Evolutionary conservation across 192 early-diverging fungal genomes (phyloP), one percentile per base, ranked within the genome.

Genomic region (Rhizophagus clarus): DNA sequence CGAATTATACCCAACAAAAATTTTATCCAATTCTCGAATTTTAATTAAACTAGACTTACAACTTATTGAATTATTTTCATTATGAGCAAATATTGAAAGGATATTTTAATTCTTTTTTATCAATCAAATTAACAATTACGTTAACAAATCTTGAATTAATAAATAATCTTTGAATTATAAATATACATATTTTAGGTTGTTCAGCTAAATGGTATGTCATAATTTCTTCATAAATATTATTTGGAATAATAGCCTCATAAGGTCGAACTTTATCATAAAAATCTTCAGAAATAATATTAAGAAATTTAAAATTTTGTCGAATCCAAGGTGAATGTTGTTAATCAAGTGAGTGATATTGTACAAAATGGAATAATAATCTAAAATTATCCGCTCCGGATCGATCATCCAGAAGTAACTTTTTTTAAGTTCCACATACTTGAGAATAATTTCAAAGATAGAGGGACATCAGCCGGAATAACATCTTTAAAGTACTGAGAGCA

Each of bases 181-280:
- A 32, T 32, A 32, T 32, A 32, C 3, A 1, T 3, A 32, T 2
- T 32, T 32, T 3, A 32, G 32, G 32, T 32, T 32, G 32, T 32
- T 32, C 3, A 32, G 3, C 32, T 64, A 26, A 11, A 3, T 26
- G n/a, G 14, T 17, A 71, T 20, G 15, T 8, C 37, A 71, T 47
- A 20, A 71, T n/a, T 22, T 72, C 24, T 10, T 72, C 71, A 47
- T 72, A 72, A 2, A 49, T 22, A 47, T 40, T 6, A 15, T 6
- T 8, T 29, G 71, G 71, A 42, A 72, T 24, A n/a, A 47, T n/a
- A 22, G 24, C 11, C 29, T 72, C 45, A 29, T 72, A 72, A 42
- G 71, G 71, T 2, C 42, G 12, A 51, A 72, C 47, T 22, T 77
- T 22, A 14, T 77, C 34, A 42, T 42, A 66, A 42, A 77, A 77